Evolutionary conservation across 1,284 basidiomycete genomes (phyloP), one percentile per base, ranked within the genome.

Genomic region (Exobasidium cylindrosporum): DNA sequence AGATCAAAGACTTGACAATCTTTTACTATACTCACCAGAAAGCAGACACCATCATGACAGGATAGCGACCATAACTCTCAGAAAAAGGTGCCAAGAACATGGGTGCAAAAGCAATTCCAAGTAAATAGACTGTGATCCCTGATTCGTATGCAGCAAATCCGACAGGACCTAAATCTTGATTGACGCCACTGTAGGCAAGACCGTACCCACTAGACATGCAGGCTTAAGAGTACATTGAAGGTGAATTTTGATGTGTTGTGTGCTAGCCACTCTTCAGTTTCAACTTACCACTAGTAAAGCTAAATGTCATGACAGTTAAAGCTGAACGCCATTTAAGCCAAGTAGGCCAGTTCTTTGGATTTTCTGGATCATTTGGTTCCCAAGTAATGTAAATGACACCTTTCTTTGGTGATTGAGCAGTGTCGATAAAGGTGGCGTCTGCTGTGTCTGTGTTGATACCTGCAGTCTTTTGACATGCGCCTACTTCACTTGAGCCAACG

Each of bases 11-110:
- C n/a, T n/a, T n/a, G n/a, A n/a, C n/a, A n/a, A n/a, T n/a, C n/a
- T n/a, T n/a, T n/a, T n/a, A n/a, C n/a, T 23, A 21, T 11, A 50
- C n/a, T 23, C 43, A 54, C 17, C 14, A 10, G n/a, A 46, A 46
- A 4, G n/a, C n/a, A 13, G 55, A n/a, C 10, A 57, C 26, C 47
- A 72, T 58, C 17, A 67, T 67, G 63, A 74, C 68, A 3, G 66
- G 68, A 21, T 56, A 63, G 26, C 72, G 61, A 3, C 72, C 72
- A 43, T 66, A 70, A 24, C 66, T 64, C 46, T 74, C 72, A 47
- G 65, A 68, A 11, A 74, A 57, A 1, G 72, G 72, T 6, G 72
- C 70, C 0, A 74, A 65, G 11, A 69, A 26, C 24, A 74, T 57
- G 0, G 72, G 72, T 2, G 72, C 66, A 55, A 67, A 58, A 45